Percentiles rank a stretch among this genome's conserved stretches.
phyloP scores from a whole-genome alignment of 495 filamentous ascomycete species.

The Neurospora sp. region DNA sequence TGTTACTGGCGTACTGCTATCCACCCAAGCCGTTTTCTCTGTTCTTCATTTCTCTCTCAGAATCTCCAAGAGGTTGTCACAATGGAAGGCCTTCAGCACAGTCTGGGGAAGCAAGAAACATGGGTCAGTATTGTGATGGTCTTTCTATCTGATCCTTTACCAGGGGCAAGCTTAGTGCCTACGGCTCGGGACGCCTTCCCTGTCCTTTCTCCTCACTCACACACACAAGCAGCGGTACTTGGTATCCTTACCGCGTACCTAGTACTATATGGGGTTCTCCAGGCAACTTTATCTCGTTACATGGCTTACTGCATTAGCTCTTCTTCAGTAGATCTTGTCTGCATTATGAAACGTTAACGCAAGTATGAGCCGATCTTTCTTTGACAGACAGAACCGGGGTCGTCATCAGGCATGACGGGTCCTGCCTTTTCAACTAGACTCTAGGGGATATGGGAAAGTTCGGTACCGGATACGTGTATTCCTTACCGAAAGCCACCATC shows the following conservation, averaged over 20 bases:
- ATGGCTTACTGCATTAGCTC: not conserved
- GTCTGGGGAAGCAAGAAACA: not conserved
- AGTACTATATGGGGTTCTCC: not conserved
- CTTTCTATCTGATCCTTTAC: not conserved
- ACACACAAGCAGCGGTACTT: not conserved
- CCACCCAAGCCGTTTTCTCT: not conserved
- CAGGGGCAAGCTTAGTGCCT: not conserved
- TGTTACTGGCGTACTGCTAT: not conserved
- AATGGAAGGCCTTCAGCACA: not conserved
- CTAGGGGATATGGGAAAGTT: not conserved
- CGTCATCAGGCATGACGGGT: not conserved
- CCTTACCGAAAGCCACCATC: not conserved
- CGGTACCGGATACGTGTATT: not conserved
- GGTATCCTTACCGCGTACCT: not conserved
- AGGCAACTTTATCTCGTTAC: not conserved
- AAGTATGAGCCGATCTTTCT: not conserved
- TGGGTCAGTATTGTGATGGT: not conserved
- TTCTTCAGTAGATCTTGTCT: not conserved
- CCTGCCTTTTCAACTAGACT: not conserved
- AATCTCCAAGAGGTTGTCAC: not conserved
- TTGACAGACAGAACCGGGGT: not conserved
- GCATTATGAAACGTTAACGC: not conserved
- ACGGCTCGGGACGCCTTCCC: not conserved
- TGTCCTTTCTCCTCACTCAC: not conserved
- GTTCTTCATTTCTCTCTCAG: not conserved